phyloP scores from a whole-genome alignment of 2,329 filamentous ascomycete genomes.

The Myrmaecium sp. region DNA sequence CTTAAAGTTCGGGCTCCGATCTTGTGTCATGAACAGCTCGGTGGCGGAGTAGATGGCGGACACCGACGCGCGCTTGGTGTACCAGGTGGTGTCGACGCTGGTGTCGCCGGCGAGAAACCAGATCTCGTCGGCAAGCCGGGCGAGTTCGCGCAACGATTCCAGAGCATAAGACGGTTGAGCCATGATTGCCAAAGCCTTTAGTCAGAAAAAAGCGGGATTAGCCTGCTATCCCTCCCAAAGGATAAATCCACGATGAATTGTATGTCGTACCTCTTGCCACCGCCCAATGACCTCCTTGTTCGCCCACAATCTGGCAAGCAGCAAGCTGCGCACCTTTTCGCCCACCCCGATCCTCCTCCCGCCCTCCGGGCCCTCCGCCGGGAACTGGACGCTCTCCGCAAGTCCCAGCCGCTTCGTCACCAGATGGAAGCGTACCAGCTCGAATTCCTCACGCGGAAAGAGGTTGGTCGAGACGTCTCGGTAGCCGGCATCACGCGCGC shows the following conservation, averaged over 20 bases:
- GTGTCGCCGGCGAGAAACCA: slow-evolving; percentile 71
- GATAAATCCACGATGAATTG: not conserved
- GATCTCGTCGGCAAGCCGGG: slow-evolving; percentile 77
- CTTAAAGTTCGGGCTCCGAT: slow-evolving; percentile 51
- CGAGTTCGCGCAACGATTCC: slow-evolving; percentile 60
- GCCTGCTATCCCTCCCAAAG: not conserved
- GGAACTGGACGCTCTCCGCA: slow-evolving; percentile 29
- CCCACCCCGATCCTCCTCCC: slow-evolving; percentile 31
- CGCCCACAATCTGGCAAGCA: slow-evolving; percentile 59
- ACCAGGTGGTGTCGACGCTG: slow-evolving; percentile 77
- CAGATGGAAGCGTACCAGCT: slow-evolving; percentile 65
- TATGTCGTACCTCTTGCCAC: slow-evolving; percentile 63
- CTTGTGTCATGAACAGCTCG: slow-evolving; percentile 90
- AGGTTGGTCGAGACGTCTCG: slow-evolving; percentile 73
- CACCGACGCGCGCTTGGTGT: slow-evolving; percentile 50
- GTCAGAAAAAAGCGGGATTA: slow-evolving; percentile 6
- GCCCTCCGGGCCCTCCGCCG: slow-evolving; percentile 12
- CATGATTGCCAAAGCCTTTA: slow-evolving; percentile 74
- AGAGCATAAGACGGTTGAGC: slow-evolving; percentile 66
- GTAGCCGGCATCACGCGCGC: slow-evolving; percentile 71
- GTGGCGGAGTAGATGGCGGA: slow-evolving; percentile 50
- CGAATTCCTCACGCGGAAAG: slow-evolving; percentile 63
- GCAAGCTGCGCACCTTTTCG: slow-evolving; percentile 50
- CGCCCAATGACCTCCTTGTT: slow-evolving; percentile 57
- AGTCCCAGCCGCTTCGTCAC: slow-evolving; percentile 47